These are phyloP conservation scores for Mycena galericulata DNA, from an alignment of 768 basidiomycete genomes.

Conservation along the genomic window DNA sequence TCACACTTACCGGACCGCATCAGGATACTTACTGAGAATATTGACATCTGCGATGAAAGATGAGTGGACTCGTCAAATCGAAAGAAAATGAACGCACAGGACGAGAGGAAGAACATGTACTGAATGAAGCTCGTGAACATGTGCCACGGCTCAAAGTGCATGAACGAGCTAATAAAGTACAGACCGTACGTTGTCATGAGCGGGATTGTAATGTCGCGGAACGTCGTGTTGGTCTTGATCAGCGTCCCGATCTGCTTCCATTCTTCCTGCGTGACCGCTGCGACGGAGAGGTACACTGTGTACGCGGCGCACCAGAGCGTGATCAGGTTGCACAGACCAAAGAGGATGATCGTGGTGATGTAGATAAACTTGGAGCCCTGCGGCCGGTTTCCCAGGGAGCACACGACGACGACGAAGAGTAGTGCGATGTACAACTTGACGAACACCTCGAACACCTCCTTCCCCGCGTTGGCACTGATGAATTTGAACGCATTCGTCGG, in stretches of 20 bases:
- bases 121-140: conserved; percentile 94
- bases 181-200: conserved; percentile 83
- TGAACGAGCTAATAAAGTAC: conserved; percentile 87
- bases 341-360: conserved; percentile 77
- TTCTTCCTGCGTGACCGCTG: conserved; percentile 69
- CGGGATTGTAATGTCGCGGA: conserved; percentile 88
- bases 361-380: conserved; percentile 93
- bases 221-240: conserved; percentile 71
- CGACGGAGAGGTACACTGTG: conserved; percentile 88
- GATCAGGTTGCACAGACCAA: conserved; percentile 83
- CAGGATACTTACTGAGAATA: conserved; percentile 71
- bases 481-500: conserved; percentile 83
- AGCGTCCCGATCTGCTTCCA: conserved; percentile 80
- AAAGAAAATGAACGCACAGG: conserved; percentile 57
- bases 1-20: not conserved
- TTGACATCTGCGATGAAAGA: conserved; percentile 67
- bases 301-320: conserved; percentile 92
- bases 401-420: conserved; percentile 84
- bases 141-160: conserved; percentile 97
- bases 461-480: conserved; percentile 77
- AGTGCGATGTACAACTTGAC: conserved; percentile 85
- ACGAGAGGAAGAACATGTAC: conserved; percentile 91
- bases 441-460: conserved; percentile 82
- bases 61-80: not conserved
- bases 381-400: conserved; percentile 93